Conservation (phyloP, 2,329 filamentous ascomycete species). For the Fusarium compactum region DNA sequence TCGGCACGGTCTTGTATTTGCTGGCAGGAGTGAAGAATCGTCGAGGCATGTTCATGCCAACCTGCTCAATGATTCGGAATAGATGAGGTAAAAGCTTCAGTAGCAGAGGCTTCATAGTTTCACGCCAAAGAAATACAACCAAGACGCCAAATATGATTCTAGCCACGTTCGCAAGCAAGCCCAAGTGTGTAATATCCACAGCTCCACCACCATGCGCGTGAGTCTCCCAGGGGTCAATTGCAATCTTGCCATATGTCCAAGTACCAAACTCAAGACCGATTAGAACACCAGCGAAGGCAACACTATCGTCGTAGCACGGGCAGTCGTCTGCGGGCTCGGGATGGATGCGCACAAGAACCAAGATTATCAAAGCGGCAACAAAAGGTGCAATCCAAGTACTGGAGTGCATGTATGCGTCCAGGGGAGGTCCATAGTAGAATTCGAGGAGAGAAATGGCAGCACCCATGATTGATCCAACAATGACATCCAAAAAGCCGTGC, state of each 20-base stretch:
- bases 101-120: conserved; percentile 85
- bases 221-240: conserved; percentile 58
- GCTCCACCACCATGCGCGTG: conserved; percentile 64
- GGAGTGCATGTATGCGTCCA: conserved; percentile 78
- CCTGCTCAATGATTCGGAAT: conserved; percentile 85
- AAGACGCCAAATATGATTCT: conserved; percentile 84
- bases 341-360: conserved; percentile 86
- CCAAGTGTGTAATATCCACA: conserved; percentile 75
- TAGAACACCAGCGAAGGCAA: conserved; percentile 90
- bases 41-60: conserved; percentile 83
- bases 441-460: conserved; percentile 71
- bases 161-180: conserved; percentile 70
- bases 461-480: conserved; percentile 83
- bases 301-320: conserved; percentile 95
- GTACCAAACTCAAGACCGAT: conserved; percentile 85
- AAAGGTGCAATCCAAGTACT: conserved; percentile 74
- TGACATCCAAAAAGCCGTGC: conserved; percentile 95
- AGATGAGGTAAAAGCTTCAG: conserved; percentile 84
- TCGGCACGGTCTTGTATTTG: conserved; percentile 86
- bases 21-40: conserved; percentile 92
- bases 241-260: conserved; percentile 80
- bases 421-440: conserved; percentile 68
- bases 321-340: conserved; percentile 97
- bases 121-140: conserved; percentile 90
- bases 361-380: conserved; percentile 73